These are phyloP conservation scores for Aspergillus nomiae DNA, from an alignment of 2,329 filamentous ascomycete species.

Conservation along the genomic window DNA sequence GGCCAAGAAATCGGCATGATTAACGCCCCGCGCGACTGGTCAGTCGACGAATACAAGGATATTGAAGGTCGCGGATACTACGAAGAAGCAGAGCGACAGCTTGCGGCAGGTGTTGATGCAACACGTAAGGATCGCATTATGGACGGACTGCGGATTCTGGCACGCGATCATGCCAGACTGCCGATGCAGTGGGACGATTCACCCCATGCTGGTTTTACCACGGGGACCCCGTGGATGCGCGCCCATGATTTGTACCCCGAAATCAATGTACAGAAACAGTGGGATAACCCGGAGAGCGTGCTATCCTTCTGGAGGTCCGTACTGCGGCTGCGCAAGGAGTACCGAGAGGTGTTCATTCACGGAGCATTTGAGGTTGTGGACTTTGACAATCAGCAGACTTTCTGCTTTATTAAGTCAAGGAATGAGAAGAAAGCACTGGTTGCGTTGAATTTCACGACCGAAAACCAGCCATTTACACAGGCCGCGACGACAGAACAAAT, in stretches of 20 bases:
- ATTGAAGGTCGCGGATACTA: slow-evolving; percentile 54
- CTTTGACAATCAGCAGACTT: slow-evolving; percentile 23
- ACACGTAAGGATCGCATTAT: slow-evolving; percentile 20
- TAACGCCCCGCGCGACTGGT: slow-evolving; percentile 55
- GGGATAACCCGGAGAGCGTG: slow-evolving; percentile 47
- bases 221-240: slow-evolving; percentile 61
- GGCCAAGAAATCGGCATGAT: slow-evolving; percentile 65
- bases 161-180: slow-evolving; percentile 61
- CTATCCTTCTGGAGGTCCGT: slow-evolving; percentile 62
- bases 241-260: slow-evolving; percentile 48
- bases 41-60: slow-evolving; percentile 46
- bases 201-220: slow-evolving; percentile 64
- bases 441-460: slow-evolving; percentile 20
- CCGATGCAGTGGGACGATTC: slow-evolving; percentile 67
- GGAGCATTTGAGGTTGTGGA: slow-evolving; percentile 24
- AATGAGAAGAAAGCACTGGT: slow-evolving; percentile 19
- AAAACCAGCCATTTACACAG: slow-evolving; percentile 16
- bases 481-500: slow-evolving; percentile 7
- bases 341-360: slow-evolving; percentile 56
- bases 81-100: slow-evolving; percentile 33
- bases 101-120: slow-evolving; percentile 32
- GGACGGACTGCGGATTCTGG: slow-evolving; percentile 56
- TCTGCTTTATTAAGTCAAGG: slow-evolving; percentile 24
- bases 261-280: slow-evolving; percentile 57
- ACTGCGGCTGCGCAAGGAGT: slow-evolving; percentile 57